Percentiles rank a stretch among this genome's conserved stretches.
Evolutionary conservation across 352 stramenopile species (phyloP).

Genomic region (Nothophytophthora sp.): DNA sequence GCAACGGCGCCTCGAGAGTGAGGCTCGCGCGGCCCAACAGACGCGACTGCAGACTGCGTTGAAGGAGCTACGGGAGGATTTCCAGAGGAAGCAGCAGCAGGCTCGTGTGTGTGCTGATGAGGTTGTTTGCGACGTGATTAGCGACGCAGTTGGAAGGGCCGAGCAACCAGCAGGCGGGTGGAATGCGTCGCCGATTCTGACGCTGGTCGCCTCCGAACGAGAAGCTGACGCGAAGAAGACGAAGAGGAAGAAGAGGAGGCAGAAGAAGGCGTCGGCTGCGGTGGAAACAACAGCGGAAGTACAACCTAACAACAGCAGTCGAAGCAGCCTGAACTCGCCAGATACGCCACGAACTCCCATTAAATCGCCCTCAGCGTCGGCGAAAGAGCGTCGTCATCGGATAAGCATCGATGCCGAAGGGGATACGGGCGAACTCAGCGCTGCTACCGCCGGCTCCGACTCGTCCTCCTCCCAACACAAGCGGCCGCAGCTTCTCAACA

Average conservation of each 20-base stretch:
- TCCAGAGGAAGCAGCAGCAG: slow-evolving; percentile 30
- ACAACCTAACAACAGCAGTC: neutral
- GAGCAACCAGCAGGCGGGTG: slow-evolving; percentile 17
- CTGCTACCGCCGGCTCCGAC: slow-evolving; percentile 27
- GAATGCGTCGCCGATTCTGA: too few relatives aligned
- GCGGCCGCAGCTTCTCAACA: slow-evolving; percentile 16
- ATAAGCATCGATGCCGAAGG: slow-evolving; percentile 1
- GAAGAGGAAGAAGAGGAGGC: slow-evolving; percentile 34
- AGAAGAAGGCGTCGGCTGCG: slow-evolving; percentile 19
- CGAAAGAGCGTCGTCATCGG: slow-evolving; percentile 2
- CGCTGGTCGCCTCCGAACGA: neutral
- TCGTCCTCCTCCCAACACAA: slow-evolving; percentile 22
- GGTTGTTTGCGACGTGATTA: slow-evolving; percentile 45
- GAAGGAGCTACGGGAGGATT: slow-evolving; percentile 36
- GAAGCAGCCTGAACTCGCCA: neutral
- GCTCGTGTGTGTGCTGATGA: slow-evolving; percentile 23
- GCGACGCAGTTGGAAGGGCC: slow-evolving; percentile 22
- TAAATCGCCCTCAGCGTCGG: neutral
- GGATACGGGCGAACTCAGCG: slow-evolving; percentile 23
- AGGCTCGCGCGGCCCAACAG: slow-evolving; percentile 37
- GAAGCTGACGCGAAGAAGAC: slow-evolving; percentile 10
- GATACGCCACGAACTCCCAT: slow-evolving; percentile 4
- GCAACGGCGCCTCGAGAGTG: slow-evolving; percentile 46
- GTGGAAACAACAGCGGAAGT: neutral
- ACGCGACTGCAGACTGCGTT: slow-evolving; percentile 41